Evolutionary conservation across 192 early-diverging fungal genomes (phyloP).

Genomic region (Coemansia sp.): DNA sequence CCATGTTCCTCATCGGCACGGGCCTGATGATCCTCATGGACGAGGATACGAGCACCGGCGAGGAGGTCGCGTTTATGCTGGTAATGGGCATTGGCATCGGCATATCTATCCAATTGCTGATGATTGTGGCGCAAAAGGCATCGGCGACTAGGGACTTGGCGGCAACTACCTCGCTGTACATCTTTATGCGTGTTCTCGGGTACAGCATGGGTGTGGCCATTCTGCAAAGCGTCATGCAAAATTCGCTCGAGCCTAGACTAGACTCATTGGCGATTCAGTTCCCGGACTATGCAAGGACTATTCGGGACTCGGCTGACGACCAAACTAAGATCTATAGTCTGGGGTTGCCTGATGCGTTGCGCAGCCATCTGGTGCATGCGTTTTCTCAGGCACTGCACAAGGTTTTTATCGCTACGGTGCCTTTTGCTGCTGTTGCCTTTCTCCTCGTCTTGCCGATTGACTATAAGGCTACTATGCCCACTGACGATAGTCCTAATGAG

Average conservation of each 20-base stretch:
- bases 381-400: slow-evolving; percentile 60
- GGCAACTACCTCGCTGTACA: slow-evolving; percentile 60
- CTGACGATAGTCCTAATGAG: background rate
- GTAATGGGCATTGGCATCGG: slow-evolving; percentile 77
- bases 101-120: slow-evolving; percentile 66
- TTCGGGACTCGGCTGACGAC: slow-evolving; percentile 21
- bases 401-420: slow-evolving; percentile 59
- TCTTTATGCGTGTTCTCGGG: slow-evolving; percentile 69
- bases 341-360: slow-evolving; percentile 41
- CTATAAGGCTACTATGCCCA: slow-evolving; percentile 21
- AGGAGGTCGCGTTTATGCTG: slow-evolving; percentile 67
- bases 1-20: slow-evolving; percentile 62
- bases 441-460: slow-evolving; percentile 45
- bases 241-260: slow-evolving; percentile 52
- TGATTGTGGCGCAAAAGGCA: slow-evolving; percentile 68
- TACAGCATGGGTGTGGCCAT: slow-evolving; percentile 60
- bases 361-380: slow-evolving; percentile 29
- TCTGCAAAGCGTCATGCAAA: slow-evolving; percentile 62
- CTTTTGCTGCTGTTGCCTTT: slow-evolving; percentile 56
- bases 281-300: slow-evolving; percentile 18
- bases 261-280: slow-evolving; percentile 26
- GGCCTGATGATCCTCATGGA: slow-evolving; percentile 63
- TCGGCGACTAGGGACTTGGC: slow-evolving; percentile 65
- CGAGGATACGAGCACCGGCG: slow-evolving; percentile 49
- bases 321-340: slow-evolving; percentile 29